phyloP scores from a whole-genome alignment of 2,329 filamentous ascomycete species.

The Periconia sp. region DNA sequence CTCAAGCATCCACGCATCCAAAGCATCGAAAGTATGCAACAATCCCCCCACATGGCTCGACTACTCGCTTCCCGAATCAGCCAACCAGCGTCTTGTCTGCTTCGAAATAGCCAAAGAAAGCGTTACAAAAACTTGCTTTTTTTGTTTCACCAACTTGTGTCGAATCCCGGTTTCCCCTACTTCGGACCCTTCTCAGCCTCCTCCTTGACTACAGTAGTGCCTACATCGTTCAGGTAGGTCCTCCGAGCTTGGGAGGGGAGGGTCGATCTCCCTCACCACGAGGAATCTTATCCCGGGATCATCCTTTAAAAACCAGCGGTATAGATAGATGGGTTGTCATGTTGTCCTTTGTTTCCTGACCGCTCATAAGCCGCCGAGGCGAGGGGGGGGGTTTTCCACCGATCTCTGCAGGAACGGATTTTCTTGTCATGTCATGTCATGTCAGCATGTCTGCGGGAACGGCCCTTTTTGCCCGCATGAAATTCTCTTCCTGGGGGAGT shows the following conservation, averaged over 20 bases:
- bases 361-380: slow-evolving; percentile 3
- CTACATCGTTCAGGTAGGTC: neutral
- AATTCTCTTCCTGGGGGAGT: too few species aligned
- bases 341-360: neutral
- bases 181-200: too few species aligned
- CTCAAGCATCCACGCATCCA: neutral
- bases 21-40: neutral
- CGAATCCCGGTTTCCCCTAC: too few species aligned
- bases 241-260: neutral
- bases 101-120: neutral
- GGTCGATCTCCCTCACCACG: too few species aligned
- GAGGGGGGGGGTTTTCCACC: too few species aligned
- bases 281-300: too few species aligned
- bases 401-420: slow-evolving; percentile 2
- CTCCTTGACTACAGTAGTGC: too few species aligned
- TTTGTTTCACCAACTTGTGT: neutral
- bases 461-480: too few species aligned
- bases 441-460: too few species aligned
- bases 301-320: neutral
- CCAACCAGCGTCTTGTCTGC: neutral
- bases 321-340: neutral
- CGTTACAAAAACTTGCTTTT: neutral
- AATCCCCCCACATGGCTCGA: neutral
- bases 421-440: neutral
- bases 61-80: neutral